Evolutionary conservation across 2,329 filamentous ascomycete genomes (phyloP).

Genomic region (Chrysosporium keratinophilum): DNA sequence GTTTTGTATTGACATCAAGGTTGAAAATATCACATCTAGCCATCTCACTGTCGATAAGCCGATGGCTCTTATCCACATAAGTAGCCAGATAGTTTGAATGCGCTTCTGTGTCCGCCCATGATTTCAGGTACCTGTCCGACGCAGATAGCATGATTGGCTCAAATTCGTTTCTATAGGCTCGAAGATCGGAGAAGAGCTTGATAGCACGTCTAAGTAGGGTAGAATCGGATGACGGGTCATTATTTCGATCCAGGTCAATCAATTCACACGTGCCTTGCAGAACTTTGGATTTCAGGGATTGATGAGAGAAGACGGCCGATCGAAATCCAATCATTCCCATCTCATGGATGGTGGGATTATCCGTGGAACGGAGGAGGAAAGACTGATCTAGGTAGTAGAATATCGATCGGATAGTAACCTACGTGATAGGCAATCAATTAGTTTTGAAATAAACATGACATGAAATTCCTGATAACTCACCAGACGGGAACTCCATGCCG

Average conservation of each 20-base stretch:
- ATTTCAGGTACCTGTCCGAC: constrained; percentile 57
- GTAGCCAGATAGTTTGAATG: constrained; percentile 53
- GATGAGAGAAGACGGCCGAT: constrained; percentile 46
- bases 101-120: constrained; percentile 60
- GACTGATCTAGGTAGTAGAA: constrained; percentile 93
- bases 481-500: constrained; percentile 65
- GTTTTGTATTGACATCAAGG: constrained; percentile 72
- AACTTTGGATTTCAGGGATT: constrained; percentile 43
- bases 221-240: constrained; percentile 47
- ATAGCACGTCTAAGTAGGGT: constrained; percentile 63
- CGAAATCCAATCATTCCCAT: constrained; percentile 70
- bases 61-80: constrained; percentile 62
- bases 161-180: constrained; percentile 68
- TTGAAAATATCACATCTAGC: constrained; percentile 68
- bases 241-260: constrained; percentile 59
- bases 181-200: constrained; percentile 73
- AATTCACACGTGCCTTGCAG: constrained; percentile 66
- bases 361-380: constrained; percentile 66
- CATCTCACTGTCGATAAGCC: constrained; percentile 61
- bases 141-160: constrained; percentile 62
- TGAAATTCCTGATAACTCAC: constrained; percentile 31
- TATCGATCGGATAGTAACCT: constrained; percentile 71
- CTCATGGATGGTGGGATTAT: constrained; percentile 64
- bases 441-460: constrained; percentile 4
- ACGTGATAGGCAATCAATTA: not conserved